Evolutionary conservation across 192 early-diverging fungal genomes (phyloP).

Genomic region (Haplosporangium gracile): DNA sequence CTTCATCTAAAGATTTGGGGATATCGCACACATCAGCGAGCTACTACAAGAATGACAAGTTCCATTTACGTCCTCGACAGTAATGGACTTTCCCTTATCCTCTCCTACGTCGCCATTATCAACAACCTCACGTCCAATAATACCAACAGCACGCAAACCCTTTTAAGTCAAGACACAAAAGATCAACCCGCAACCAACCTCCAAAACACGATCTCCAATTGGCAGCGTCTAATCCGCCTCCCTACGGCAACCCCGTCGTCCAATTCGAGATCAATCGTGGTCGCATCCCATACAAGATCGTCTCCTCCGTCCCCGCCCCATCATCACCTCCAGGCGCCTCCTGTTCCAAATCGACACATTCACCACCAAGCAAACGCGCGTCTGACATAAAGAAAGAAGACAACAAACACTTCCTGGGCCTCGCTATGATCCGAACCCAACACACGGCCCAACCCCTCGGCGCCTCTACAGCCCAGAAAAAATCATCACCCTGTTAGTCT

Average conservation of each 20-base stretch:
- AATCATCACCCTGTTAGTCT: background rate
- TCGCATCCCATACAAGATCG: background rate
- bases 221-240: background rate
- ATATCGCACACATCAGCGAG: background rate
- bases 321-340: background rate
- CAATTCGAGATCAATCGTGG: background rate
- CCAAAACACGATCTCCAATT: background rate
- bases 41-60: background rate
- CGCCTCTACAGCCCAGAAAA: background rate
- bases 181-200: background rate
- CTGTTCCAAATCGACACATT: background rate
- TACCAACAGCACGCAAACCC: background rate
- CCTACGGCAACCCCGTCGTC: background rate
- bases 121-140: background rate
- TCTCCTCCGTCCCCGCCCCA: background rate
- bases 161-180: background rate
- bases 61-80: background rate
- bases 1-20: background rate
- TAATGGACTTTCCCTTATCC: background rate
- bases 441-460: background rate
- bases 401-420: background rate
- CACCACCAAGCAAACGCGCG: background rate
- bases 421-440: background rate
- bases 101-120: background rate
- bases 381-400: background rate